Percentiles rank a stretch among this genome's conserved stretches.
Evolutionary conservation across 306 rosid species (phyloP).

Genomic region (Glycine tomentella): DNA sequence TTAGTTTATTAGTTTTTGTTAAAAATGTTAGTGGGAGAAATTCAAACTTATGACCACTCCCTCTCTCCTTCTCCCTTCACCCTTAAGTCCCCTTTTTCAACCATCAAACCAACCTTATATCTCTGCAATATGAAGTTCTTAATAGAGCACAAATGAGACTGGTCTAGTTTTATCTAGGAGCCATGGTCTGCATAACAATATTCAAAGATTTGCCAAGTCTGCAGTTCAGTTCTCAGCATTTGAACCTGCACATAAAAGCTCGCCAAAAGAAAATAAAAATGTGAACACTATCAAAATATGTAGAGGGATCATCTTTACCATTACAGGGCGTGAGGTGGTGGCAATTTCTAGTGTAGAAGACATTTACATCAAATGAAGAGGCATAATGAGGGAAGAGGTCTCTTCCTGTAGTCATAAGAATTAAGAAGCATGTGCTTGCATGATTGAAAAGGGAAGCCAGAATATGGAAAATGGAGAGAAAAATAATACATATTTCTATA

Average conservation of each 20-base stretch:
- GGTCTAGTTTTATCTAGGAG: slow-evolving; percentile 11
- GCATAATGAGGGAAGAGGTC: background rate
- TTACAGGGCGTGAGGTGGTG: background rate
- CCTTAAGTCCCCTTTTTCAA: too few species aligned
- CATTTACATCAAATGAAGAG: background rate
- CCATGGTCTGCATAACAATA: slow-evolving; percentile 7
- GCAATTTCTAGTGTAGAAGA: background rate
- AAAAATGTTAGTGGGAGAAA: background rate
- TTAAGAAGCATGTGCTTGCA: slow-evolving; percentile 1
- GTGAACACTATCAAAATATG: slow-evolving; percentile 1
- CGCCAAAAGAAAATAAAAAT: slow-evolving; percentile 11
- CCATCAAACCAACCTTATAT: too few species aligned
- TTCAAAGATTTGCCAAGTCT: background rate
- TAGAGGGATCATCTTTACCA: background rate
- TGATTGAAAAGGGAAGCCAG: slow-evolving; percentile 12
- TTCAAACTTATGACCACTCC: background rate
- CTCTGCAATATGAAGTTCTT: too few species aligned
- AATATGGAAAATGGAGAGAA: slow-evolving; percentile 12
- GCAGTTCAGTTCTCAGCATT: slow-evolving; percentile 16
- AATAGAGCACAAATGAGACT: slow-evolving; percentile 1
- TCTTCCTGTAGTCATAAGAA: slow-evolving; percentile 5
- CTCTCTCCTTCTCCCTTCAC: too few species aligned
- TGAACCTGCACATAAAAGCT: slow-evolving; percentile 17
- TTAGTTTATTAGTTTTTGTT: too few species aligned
- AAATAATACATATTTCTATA: slow-evolving; percentile 28